phyloP scores from a whole-genome alignment of 129 eudicot species.

The Saposhnikovia divaricata region DNA sequence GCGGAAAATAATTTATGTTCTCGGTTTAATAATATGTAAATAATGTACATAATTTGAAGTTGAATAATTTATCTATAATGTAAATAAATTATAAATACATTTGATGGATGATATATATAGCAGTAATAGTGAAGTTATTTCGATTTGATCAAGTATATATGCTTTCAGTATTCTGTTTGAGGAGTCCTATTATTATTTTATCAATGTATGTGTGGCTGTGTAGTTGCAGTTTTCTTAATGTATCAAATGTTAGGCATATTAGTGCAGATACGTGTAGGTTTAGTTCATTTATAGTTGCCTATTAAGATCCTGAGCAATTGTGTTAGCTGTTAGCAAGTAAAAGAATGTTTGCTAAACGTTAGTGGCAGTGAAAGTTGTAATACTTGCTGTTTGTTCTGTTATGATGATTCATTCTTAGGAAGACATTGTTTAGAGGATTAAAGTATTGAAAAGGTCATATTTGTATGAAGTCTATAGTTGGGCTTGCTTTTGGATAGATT shows the following conservation, averaged over 20 bases:
- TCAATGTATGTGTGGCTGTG: neutral
- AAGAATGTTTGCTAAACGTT: neutral
- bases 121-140: neutral
- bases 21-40: neutral
- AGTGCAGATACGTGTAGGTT: neutral
- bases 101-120: neutral
- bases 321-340: neutral
- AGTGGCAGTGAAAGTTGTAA: neutral
- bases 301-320: neutral
- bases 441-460: neutral
- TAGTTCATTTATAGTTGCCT: neutral
- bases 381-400: neutral
- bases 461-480: no score
- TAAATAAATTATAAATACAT: neutral
- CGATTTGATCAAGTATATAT: neutral
- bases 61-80: neutral
- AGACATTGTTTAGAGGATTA: neutral
- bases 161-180: neutral
- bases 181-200: no score
- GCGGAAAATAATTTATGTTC: neutral
- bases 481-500: neutral
- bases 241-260: neutral
- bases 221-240: neutral
- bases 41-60: conserved; percentile 11
- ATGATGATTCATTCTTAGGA: neutral